Percentiles rank a stretch among this genome's conserved stretches.
Conservation (phyloP, 768 basidiomycete species). For the Leucosporidium scottii region DNA sequence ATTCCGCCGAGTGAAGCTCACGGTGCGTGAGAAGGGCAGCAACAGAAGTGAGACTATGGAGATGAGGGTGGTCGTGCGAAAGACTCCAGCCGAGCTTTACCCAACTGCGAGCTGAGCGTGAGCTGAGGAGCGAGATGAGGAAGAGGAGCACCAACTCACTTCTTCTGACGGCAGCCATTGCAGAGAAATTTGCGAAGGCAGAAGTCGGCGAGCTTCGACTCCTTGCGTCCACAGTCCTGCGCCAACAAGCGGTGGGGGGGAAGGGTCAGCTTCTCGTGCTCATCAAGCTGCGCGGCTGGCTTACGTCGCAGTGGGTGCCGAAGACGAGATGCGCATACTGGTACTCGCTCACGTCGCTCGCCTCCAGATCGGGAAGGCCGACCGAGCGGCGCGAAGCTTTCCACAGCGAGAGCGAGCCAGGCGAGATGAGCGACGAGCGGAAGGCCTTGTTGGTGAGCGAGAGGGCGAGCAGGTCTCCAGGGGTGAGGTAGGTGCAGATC, state of each 20-base stretch:
- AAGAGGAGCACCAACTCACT: neutral
- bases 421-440: neutral
- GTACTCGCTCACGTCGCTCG: neutral
- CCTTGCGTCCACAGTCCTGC: neutral
- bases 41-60: no score
- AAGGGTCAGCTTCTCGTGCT: no score
- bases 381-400: constrained; percentile 3
- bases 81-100: no score
- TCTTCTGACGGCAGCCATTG: neutral
- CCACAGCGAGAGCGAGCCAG: constrained; percentile 6
- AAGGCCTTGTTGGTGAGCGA: constrained; percentile 2
- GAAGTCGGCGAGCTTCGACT: neutral
- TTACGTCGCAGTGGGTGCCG: constrained; percentile 19
- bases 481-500: constrained; percentile 34
- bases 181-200: neutral
- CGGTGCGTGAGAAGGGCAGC: no score
- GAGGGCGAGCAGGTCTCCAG: constrained; percentile 30
- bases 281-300: neutral
- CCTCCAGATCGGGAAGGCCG: neutral
- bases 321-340: constrained; percentile 9
- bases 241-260: no score
- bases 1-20: no score
- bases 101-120: no score
- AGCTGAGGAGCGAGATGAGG: neutral
- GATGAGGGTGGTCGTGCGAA: no score